Evolutionary conservation across 2,329 filamentous ascomycete genomes (phyloP).

Genomic region (Stromatinia cepivora): DNA sequence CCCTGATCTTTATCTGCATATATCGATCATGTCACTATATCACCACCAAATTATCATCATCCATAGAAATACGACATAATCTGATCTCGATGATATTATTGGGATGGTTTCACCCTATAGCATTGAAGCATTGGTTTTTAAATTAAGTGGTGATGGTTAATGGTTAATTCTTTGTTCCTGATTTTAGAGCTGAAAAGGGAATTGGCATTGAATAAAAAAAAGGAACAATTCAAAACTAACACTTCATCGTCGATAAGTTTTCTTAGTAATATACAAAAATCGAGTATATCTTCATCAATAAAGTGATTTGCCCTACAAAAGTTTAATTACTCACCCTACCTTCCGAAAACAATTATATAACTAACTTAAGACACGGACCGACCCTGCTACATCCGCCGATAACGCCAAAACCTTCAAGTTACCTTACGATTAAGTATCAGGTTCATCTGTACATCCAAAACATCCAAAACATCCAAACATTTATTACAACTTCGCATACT

Average conservation of each 20-base stretch:
- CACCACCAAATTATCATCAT: background rate
- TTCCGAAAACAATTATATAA: background rate
- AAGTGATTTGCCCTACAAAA: background rate
- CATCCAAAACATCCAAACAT: background rate
- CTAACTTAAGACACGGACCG: background rate
- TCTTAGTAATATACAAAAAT: background rate
- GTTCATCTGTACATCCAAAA: background rate
- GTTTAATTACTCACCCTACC: background rate
- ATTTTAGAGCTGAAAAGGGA: background rate
- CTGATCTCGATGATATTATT: conserved; percentile 6
- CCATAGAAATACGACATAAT: conserved; percentile 1
- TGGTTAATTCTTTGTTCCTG: background rate
- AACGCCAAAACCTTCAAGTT: background rate
- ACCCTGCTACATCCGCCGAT: background rate
- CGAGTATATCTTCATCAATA: conserved; percentile 5
- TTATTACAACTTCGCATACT: background rate
- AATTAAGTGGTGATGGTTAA: background rate
- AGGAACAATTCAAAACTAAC: background rate
- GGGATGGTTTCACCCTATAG: background rate
- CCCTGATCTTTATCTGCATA: conserved; percentile 11
- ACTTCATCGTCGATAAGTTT: background rate
- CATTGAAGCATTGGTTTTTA: background rate
- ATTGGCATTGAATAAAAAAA: background rate
- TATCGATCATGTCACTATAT: conserved; percentile 1
- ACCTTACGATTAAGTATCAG: background rate